Evolutionary conservation across 805 yeast genomes (phyloP), one percentile per base, ranked within the genome.

Genomic region (Candida bentonensis): DNA sequence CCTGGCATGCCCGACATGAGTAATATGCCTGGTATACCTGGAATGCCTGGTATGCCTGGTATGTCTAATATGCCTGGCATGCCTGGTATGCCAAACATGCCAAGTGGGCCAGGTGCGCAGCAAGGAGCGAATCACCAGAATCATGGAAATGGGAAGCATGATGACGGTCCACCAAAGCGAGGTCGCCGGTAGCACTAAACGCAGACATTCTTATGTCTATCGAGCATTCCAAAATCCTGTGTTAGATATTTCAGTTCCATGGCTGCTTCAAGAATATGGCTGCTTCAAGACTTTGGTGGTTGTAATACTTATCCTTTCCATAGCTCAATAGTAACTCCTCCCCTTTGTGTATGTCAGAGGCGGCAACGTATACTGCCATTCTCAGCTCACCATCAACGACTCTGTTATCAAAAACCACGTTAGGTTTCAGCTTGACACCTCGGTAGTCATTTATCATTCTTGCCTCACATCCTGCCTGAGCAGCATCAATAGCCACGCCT

Each of bases 371-470:
- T 2, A 52, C 46, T 11, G 52, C 53, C 2, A 52, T 48, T 5
- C 50, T 41, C 15, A 52, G 45, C 42, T 51, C 51, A 13, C 51
- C 51, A 4, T 28, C 42, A 4, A 43, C 50, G 4, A 28, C 41
- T 2, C 48, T 34, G 21, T 51, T 45, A 23, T 51, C 54, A 26
- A 52, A 52, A 22, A 44, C 23, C 23, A 51, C 55, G 22, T 52
- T 52, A 13, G 53, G 49, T 13, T 40, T 42, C 21, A 27, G 27
- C 23, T 40, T 41, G 11, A 52, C 49, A 2, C 54, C 55, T 15
- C 55, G 40, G 23, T 52, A 51, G 42, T 52, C 54, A 28, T 52
- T 51, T 28, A 52, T 45, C 54, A 52, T 52, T 4, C 55, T 42
- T 3, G 55, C 55, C 40, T 52, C 54, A 15, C 45, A 41, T 7